A percentile compares a stretch with the other conserved stretches of the same genome.
These are phyloP conservation scores for Aspergillus taichungensis DNA, from an alignment of 495 filamentous ascomycete species.

Conservation along the genomic window DNA sequence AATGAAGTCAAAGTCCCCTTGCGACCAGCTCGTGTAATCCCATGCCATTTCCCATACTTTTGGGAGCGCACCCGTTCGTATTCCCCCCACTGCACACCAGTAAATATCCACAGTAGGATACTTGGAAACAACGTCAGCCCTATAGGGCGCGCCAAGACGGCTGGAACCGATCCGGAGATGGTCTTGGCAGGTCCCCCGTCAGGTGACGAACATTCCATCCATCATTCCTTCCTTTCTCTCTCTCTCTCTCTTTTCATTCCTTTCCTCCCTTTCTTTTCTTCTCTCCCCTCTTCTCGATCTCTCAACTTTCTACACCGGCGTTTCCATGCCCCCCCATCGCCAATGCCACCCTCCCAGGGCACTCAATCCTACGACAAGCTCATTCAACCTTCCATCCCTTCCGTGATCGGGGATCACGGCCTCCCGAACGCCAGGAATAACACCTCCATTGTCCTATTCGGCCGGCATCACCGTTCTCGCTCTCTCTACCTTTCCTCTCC, in stretches of 20 bases:
- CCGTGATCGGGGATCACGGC: neutral
- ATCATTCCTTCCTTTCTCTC: neutral
- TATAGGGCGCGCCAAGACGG: conserved; percentile 10
- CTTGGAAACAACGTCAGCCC: too few relatives aligned
- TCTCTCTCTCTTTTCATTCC: neutral
- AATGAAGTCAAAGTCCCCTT: too few relatives aligned
- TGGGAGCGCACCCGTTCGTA: too few relatives aligned
- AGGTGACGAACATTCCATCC: conserved; percentile 1
- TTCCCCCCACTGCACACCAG: too few relatives aligned
- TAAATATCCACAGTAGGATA: too few relatives aligned
- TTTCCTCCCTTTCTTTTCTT: neutral
- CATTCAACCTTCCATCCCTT: neutral
- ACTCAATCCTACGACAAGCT: too few relatives aligned
- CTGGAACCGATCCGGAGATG: neutral
- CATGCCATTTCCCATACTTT: too few relatives aligned
- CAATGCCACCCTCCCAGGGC: too few relatives aligned
- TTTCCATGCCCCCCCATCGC: neutral
- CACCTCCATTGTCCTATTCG: conserved; percentile 4
- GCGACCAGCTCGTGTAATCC: too few relatives aligned
- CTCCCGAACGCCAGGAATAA: neutral
- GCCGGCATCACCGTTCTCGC: conserved; percentile 11
- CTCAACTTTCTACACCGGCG: neutral
- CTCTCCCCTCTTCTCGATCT: neutral
- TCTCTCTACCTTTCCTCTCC: conserved; percentile 16
- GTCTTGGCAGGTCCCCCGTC: neutral